phyloP scores from a whole-genome alignment of 495 filamentous ascomycete species.

The Penicillium crystallinum region DNA sequence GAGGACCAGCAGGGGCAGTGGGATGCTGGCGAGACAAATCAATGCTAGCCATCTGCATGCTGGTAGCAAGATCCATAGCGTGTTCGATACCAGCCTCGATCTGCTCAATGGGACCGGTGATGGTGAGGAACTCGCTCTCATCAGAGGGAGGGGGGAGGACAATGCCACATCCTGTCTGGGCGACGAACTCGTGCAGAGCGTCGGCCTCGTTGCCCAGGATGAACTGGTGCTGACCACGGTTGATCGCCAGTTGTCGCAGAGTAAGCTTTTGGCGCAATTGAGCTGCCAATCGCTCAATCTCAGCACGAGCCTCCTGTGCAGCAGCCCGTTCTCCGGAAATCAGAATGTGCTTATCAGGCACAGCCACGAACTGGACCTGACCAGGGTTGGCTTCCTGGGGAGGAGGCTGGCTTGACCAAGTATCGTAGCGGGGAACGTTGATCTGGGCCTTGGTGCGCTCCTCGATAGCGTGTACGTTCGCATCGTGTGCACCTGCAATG shows the following conservation, averaged over 20 bases:
- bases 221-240: constrained; percentile 80
- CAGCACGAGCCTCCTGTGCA: constrained; percentile 70
- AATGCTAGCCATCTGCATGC: constrained; percentile 72
- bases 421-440: constrained; percentile 73
- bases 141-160: constrained; percentile 67
- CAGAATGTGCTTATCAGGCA: constrained; percentile 64
- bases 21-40: constrained; percentile 73
- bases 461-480: constrained; percentile 62
- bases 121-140: constrained; percentile 72
- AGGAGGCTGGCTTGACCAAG: constrained; percentile 63
- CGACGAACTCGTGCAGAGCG: constrained; percentile 77
- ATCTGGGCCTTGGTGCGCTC: constrained; percentile 65
- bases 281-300: constrained; percentile 71
- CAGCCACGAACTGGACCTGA: constrained; percentile 62
- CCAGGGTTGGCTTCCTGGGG: constrained; percentile 60
- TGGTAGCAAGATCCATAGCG: constrained; percentile 73
- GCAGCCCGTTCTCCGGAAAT: constrained; percentile 82
- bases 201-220: constrained; percentile 77
- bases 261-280: constrained; percentile 66
- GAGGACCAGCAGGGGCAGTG: constrained; percentile 63
- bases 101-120: constrained; percentile 72
- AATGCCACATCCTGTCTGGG: constrained; percentile 84
- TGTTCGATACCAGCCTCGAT: constrained; percentile 70
- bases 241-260: constrained; percentile 66
- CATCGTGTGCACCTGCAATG: constrained; percentile 77